Percentiles rank a stretch among this genome's conserved stretches.
Conservation (phyloP, 148 eudicot species). For the Tetragonia tetragonoides region DNA sequence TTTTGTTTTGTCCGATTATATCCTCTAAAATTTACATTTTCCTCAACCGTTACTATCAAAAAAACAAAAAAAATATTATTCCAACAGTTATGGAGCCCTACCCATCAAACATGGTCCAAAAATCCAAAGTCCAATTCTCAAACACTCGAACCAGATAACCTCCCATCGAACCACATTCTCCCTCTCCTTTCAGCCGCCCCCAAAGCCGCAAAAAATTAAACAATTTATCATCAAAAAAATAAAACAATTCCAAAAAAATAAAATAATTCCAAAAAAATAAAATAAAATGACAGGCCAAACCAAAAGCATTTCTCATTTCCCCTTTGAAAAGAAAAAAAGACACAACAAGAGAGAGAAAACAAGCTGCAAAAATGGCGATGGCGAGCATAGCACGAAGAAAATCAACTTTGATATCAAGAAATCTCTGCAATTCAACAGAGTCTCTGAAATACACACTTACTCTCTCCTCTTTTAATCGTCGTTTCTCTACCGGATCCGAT, state of each 20-base stretch:
- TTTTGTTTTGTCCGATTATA: too few species aligned
- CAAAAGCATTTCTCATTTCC: neutral
- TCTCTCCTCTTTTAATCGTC: conserved; percentile 47
- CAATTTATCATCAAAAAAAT: neutral
- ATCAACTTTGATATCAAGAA: conserved; percentile 32
- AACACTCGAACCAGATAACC: too few species aligned
- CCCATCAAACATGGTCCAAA: too few species aligned
- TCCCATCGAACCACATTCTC: too few species aligned
- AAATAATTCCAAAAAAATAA: neutral
- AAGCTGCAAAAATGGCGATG: conserved; percentile 60
- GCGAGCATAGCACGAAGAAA: conserved; percentile 60
- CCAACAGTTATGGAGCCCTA: too few species aligned
- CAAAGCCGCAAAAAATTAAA: neutral
- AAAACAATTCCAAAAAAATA: neutral
- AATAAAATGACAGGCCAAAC: neutral
- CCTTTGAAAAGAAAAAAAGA: neutral
- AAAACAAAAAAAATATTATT: too few species aligned
- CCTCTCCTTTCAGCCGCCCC: too few species aligned
- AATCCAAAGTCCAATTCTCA: too few species aligned
- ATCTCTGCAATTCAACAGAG: conserved; percentile 33
- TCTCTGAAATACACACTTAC: conserved; percentile 38
- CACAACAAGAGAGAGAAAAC: neutral
- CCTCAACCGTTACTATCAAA: too few species aligned
- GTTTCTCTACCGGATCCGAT: conserved; percentile 64
- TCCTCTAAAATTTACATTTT: too few species aligned